Evolutionary conservation across 2,329 filamentous ascomycete genomes (phyloP).

Genomic region (Atkinsonella hypoxylon): DNA sequence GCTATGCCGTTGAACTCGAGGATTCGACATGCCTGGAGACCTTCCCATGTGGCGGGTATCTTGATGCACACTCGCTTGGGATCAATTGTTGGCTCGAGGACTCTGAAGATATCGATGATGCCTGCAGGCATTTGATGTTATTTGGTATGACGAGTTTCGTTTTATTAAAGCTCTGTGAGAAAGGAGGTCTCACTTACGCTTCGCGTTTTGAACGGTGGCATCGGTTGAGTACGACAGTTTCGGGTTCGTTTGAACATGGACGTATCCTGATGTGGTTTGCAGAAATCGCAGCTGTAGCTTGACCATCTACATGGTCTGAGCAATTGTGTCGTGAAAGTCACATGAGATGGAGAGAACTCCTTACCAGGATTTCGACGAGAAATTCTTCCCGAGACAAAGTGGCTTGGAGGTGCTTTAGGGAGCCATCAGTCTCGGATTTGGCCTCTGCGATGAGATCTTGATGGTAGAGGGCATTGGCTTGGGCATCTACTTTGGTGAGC

Average conservation of each 20-base stretch:
- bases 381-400: constrained; percentile 28
- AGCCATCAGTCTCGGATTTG: constrained; percentile 13
- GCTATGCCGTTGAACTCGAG: constrained; percentile 42
- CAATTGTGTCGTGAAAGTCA: not conserved
- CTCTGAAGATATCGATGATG: constrained; percentile 34
- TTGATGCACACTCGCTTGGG: constrained; percentile 46
- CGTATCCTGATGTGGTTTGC: constrained; percentile 34
- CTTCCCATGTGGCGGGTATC: constrained; percentile 51
- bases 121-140: constrained; percentile 22
- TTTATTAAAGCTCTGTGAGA: no score
- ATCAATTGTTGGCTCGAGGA: constrained; percentile 31
- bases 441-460: constrained; percentile 19
- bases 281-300: constrained; percentile 40
- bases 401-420: constrained; percentile 9
- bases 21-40: constrained; percentile 43
- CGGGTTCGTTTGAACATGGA: constrained; percentile 51
- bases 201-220: constrained; percentile 37
- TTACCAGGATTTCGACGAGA: constrained; percentile 42
- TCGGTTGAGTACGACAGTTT: constrained; percentile 37
- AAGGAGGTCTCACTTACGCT: constrained; percentile 26
- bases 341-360: constrained; percentile 4
- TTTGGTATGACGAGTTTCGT: not conserved
- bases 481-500: constrained; percentile 13
- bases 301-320: constrained; percentile 32
- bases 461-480: constrained; percentile 11